Conservation (phyloP, 306 rosid genomes). For the Prunus salicina region DNA sequence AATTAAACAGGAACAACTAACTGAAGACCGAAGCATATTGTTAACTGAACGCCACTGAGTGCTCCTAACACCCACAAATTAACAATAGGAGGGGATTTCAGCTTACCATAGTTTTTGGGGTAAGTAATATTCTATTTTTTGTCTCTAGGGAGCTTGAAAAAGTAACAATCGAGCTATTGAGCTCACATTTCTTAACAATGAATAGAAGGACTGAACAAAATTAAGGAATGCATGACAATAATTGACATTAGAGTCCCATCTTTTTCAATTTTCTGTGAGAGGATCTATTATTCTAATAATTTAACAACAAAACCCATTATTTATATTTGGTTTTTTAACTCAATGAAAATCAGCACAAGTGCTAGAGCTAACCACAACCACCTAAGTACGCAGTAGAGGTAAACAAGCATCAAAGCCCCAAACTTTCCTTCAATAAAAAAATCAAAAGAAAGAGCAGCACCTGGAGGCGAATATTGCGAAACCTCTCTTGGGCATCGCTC, state of each 20-base stretch:
- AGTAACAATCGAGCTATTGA: neutral
- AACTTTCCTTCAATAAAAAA: neutral
- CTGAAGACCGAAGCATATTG: neutral
- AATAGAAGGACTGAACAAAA: neutral
- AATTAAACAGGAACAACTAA: neutral
- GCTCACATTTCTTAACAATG: neutral
- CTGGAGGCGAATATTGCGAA: constrained; percentile 76
- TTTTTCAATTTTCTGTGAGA: neutral
- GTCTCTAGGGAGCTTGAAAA: neutral
- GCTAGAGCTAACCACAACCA: neutral
- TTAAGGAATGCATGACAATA: neutral
- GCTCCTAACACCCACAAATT: neutral
- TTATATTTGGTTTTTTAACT: neutral
- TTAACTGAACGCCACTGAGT: neutral
- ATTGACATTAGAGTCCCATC: neutral
- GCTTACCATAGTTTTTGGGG: neutral
- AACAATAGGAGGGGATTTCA: neutral
- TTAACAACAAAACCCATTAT: neutral
- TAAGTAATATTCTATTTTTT: no score
- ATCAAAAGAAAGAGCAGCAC: constrained; percentile 8
- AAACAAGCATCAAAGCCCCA: neutral
- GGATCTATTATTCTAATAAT: neutral
- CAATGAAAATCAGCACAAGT: neutral
- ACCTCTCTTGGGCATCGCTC: constrained; percentile 69
- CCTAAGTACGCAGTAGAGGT: neutral